Evolutionary conservation across 1,284 basidiomycete genomes (phyloP), one percentile per base, ranked within the genome.

Genomic region (Cryptococcus jaspeensis): DNA sequence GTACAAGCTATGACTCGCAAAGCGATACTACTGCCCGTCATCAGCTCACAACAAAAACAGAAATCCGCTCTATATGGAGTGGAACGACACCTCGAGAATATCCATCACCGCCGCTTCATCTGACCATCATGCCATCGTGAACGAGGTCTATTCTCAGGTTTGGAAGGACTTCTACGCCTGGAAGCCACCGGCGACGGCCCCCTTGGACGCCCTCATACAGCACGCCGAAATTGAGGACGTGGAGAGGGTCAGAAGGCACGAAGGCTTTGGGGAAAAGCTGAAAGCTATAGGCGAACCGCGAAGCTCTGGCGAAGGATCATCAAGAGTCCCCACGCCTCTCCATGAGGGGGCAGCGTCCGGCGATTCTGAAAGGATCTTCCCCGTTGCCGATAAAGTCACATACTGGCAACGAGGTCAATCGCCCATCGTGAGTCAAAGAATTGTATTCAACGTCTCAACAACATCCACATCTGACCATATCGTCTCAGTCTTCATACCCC

Each of bases 171-270:
- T 49, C 36, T 53, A 58, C 46, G 50, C 39, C 15, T 50, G 49
- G 52, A 61, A 58, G 38, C 55, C 59, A 20, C 56, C 59, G n/a
- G 36, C 45, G 7, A 61, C 59, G 13, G 46, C 55, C 5, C 28
- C 53, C 11, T 35, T 58, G 16, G 53, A 42, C 25, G 47, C 47
- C 49, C 28, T 32, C 28, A 4, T 32, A 16, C 46, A 40, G 23
- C 22, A 23, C 1, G 40, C 51, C 3, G 25, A 47, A 22, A 16
- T n/a, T 11, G 20, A 51, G n/a, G 52, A 56, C 20, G 38, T 51
- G 20, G 38, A 48, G 22, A 13, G 40, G 3, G 47, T 55, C 8
- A 16, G 28, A 35, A 35, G 40, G 7, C 53, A 55, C 43, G 18
- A 42, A n/a, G 32, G 39, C 8, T 35, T 55, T 1, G 50, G 53